Conservation (phyloP, 345 rosid genomes). For the Balakata baccata region DNA sequence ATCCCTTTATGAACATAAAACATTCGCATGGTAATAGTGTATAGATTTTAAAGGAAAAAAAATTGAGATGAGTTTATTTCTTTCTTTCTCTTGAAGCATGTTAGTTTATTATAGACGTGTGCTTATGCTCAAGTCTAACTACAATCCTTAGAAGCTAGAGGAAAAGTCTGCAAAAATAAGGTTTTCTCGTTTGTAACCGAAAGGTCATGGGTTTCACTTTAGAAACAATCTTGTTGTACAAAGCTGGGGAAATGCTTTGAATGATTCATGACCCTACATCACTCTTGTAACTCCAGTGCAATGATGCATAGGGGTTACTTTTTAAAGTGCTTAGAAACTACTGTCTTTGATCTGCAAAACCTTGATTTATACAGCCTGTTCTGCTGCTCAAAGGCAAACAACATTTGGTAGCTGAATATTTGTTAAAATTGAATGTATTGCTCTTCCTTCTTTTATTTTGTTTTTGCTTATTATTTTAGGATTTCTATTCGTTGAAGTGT, state of each 20-base stretch:
- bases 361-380: background rate
- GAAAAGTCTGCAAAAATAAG: background rate
- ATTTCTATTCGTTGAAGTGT: background rate
- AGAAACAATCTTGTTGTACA: background rate
- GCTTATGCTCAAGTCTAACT: background rate
- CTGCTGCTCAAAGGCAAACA: background rate
- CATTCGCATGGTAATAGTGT: no score
- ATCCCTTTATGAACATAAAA: background rate
- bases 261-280: background rate
- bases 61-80: background rate
- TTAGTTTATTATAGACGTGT: background rate
- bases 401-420: background rate
- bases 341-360: background rate
- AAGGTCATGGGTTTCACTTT: background rate
- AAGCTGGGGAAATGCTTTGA: background rate
- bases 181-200: background rate
- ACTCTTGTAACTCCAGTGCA: background rate
- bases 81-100: conserved; percentile 3
- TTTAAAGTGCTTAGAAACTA: background rate
- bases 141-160: background rate
- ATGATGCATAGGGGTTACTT: background rate
- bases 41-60: background rate
- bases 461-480: background rate
- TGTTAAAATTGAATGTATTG: background rate
- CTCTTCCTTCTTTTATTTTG: background rate